Percentiles rank a stretch among this genome's conserved stretches.
These are phyloP conservation scores for Rhodomyrtus psidioides DNA, from an alignment of 441 rosid genomes.

Conservation along the genomic window DNA sequence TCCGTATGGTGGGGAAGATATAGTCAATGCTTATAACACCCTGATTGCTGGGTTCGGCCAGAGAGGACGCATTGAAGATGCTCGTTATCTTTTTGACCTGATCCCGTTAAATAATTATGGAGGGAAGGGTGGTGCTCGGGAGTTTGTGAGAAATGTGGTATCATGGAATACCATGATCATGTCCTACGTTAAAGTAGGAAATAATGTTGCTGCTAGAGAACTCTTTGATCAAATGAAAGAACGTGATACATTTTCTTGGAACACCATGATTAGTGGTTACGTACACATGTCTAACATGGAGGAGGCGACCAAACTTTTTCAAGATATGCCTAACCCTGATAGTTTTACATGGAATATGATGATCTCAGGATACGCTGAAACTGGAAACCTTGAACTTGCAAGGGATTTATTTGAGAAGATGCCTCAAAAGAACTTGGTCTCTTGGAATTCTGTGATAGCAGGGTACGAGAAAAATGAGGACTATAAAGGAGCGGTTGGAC, in stretches of 20 bases:
- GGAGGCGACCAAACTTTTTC: constrained; percentile 40
- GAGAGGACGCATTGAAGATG: constrained; percentile 40
- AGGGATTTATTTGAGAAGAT: constrained; percentile 37
- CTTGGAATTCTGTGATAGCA: constrained; percentile 73
- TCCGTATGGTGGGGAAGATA: constrained; percentile 19
- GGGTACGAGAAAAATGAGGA: constrained; percentile 35
- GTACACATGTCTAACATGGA: constrained; percentile 24
- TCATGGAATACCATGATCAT: constrained; percentile 73
- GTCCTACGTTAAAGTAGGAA: constrained; percentile 48
- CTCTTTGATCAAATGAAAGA: constrained; percentile 46
- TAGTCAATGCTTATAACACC: constrained; percentile 53
- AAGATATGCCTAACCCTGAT: constrained; percentile 39
- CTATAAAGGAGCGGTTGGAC: constrained; percentile 34
- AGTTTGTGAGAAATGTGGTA: constrained; percentile 33
- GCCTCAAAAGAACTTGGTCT: constrained; percentile 36
- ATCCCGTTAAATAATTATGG: constrained; percentile 17
- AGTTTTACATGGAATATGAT: constrained; percentile 42
- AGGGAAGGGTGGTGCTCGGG: constrained; percentile 4
- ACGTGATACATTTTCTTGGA: constrained; percentile 58
- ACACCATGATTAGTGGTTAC: constrained; percentile 52
- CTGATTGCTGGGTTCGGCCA: constrained; percentile 65
- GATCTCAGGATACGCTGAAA: constrained; percentile 39
- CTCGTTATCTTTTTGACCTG: constrained; percentile 41
- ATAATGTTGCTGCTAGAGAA: constrained; percentile 39
- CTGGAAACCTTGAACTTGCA: constrained; percentile 27